These are phyloP conservation scores for Penicillium sp. DNA, from an alignment of 2,329 filamentous ascomycete genomes.

Conservation along the genomic window DNA sequence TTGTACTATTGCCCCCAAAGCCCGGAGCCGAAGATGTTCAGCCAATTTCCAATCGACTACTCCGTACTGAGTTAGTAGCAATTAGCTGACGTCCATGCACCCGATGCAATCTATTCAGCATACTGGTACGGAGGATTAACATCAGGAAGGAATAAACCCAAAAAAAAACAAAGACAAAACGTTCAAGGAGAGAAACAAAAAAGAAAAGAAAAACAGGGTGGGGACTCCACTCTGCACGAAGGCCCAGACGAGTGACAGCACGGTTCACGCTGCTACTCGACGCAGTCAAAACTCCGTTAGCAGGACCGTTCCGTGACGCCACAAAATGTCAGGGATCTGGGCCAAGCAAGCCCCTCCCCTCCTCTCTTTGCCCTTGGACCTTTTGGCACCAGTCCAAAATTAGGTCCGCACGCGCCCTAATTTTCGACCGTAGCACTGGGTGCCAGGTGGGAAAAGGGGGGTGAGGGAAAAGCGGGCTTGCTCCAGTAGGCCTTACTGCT, in stretches of 20 bases:
- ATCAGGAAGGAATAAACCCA: background rate
- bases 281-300: conserved; percentile 31
- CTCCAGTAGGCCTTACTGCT: background rate
- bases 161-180: conserved; percentile 2
- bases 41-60: background rate
- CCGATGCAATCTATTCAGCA: conserved; percentile 4
- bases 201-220: background rate
- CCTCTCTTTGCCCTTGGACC: background rate
- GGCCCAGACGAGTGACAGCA: conserved; percentile 18
- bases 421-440: conserved; percentile 14
- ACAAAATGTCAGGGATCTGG: conserved; percentile 23
- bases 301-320: conserved; percentile 27
- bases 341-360: conserved; percentile 1
- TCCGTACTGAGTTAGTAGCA: background rate
- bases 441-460: conserved; percentile 13
- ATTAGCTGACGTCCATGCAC: background rate
- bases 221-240: conserved; percentile 2
- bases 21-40: background rate
- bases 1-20: background rate
- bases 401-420: conserved; percentile 20
- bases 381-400: conserved; percentile 5
- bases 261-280: conserved; percentile 26
- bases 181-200: background rate
- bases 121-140: background rate
- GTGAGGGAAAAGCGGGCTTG: conserved; percentile 16